These are phyloP conservation scores for Endotrypanum monterogeii DNA, from an alignment of 208 protist genomes.

Conservation along the genomic window DNA sequence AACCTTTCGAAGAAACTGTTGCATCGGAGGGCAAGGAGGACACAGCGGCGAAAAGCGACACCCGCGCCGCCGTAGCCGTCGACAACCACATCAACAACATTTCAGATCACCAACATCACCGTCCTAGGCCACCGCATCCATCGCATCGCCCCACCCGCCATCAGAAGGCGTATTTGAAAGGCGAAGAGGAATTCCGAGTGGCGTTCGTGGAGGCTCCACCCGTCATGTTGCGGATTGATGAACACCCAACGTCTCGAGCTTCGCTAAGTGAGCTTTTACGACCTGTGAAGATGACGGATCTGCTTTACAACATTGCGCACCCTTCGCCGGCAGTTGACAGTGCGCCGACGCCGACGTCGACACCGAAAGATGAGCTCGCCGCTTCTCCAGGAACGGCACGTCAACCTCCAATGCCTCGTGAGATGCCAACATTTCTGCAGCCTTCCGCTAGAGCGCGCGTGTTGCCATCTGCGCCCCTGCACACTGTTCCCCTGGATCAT, in stretches of 20 bases:
- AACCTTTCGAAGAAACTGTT: background rate
- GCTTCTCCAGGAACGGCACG: background rate
- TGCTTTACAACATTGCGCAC: constrained; percentile 23
- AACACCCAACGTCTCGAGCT: background rate
- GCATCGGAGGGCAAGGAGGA: background rate
- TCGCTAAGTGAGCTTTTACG: constrained; percentile 27
- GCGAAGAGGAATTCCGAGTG: constrained; percentile 34
- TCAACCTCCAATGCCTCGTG: constrained; percentile 1
- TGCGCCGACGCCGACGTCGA: background rate
- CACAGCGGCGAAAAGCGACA: background rate
- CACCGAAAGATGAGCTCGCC: background rate
- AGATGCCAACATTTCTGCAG: background rate
- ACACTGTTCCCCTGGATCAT: constrained; percentile 4
- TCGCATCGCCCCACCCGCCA: constrained; percentile 14
- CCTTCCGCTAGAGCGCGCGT: constrained; percentile 2
- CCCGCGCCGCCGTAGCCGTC: background rate
- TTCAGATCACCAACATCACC: background rate
- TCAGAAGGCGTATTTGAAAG: constrained; percentile 26
- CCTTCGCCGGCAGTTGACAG: background rate
- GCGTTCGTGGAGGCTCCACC: constrained; percentile 37
- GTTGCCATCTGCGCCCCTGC: constrained; percentile 20
- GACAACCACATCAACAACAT: background rate
- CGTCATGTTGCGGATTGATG: constrained; percentile 19
- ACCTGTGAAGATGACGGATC: constrained; percentile 29
- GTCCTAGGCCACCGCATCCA: background rate